Base-by-base conservation (phyloP, 768 basidiomycete genomes). In the Tulasnella sp. region DNA sequence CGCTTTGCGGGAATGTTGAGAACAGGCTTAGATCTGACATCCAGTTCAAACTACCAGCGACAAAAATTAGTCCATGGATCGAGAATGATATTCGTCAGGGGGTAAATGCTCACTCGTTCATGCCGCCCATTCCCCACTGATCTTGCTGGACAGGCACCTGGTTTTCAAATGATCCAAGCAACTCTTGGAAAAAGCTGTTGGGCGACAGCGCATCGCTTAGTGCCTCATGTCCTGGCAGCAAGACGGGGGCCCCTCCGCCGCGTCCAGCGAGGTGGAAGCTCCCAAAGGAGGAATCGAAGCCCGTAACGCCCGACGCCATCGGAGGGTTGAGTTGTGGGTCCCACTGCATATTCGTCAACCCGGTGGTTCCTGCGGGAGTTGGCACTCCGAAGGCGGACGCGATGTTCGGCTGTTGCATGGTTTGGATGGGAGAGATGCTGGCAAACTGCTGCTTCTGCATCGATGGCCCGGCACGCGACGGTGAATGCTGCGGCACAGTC, bases 141-240 rank as follows among this genome's bases (percentile, higher is more conserved):
- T 64, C 58, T 34, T 11, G 12, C 22, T n/a, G 31, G 15, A 14
- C 8, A 64, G 58, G 29, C 9, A 22, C 31, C 39, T 25, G 31
- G 19, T 36, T 70, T 25, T 70, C 40, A 25, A 70, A 70, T 8
- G 69, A 38, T 12, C 69, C 69, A 38, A 70, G 40, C n/a, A 70
- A 36, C 40, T 70, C 69, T 31, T 70, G 69, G 69, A 70, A 70
- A 36, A 70, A 70, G 69, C 75, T 76, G 36, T 25, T 69, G 22
- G 67, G 77, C 38, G 39, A 58, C 58, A 40, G n/a, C 4, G 68
- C 67, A 34, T 64, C 58, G 58, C 58, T 64, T 19, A 64, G 31
- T 5, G 58, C 58, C 31, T 64, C 25, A 12, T 64, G 6, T 4
- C 29, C 58, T 34, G 58, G 58, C 58, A 64, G 25, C 58, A 64